Evolutionary conservation across 2,329 filamentous ascomycete species (phyloP).

Genomic region (Calonectria montana): DNA sequence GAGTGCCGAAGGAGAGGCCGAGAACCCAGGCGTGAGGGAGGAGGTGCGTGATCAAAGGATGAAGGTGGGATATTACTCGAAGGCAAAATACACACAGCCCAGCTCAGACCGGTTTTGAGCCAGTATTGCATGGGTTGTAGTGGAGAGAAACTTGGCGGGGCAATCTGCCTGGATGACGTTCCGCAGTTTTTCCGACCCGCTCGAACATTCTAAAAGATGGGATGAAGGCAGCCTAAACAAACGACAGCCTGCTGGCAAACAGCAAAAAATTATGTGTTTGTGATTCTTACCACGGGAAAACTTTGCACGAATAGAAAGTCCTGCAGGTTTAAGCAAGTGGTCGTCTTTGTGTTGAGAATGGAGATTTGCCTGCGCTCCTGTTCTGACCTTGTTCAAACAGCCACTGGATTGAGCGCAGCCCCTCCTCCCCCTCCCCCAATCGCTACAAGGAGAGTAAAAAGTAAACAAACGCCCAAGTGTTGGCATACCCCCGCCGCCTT

Average conservation of each 20-base stretch:
- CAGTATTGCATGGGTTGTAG: conserved; percentile 25
- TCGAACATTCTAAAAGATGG: not conserved
- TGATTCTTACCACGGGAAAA: not conserved
- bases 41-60: conserved; percentile 32
- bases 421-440: not conserved
- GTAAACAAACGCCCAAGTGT: not conserved
- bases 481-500: too few species aligned
- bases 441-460: not conserved
- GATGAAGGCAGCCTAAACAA: conserved; percentile 3
- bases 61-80: conserved; percentile 41
- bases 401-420: not conserved
- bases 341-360: not conserved
- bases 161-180: conserved; percentile 36
- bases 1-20: conserved; percentile 20
- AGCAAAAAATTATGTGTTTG: not conserved
- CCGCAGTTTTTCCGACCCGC: conserved; percentile 48
- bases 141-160: conserved; percentile 47
- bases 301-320: too few species aligned
- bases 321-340: not conserved
- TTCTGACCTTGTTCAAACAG: not conserved
- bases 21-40: conserved; percentile 25
- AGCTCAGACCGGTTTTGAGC: conserved; percentile 33
- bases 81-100: conserved; percentile 44
- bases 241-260: not conserved
- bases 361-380: not conserved